Percentiles rank a stretch among this genome's conserved stretches.
These are phyloP conservation scores for Jamesozyma rosinii DNA, from an alignment of 805 yeast genomes.

Conservation along the genomic window DNA sequence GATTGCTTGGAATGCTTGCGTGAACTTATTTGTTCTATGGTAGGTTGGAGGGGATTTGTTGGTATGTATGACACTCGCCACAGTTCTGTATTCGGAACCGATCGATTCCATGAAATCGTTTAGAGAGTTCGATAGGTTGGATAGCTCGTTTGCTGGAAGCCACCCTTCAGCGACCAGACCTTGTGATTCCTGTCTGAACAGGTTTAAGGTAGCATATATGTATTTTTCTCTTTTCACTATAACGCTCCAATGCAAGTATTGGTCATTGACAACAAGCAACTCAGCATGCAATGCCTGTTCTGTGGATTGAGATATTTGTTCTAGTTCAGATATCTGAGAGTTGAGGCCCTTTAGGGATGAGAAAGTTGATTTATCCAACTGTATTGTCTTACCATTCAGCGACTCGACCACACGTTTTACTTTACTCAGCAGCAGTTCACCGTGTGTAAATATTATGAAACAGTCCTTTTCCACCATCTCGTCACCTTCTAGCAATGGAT, in stretches of 20 bases:
- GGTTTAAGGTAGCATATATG: slow-evolving; percentile 62
- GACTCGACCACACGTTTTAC: slow-evolving; percentile 82
- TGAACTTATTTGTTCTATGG: slow-evolving; percentile 90
- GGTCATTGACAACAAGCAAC: slow-evolving; percentile 65
- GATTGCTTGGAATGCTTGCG: slow-evolving; percentile 84
- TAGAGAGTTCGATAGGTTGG: slow-evolving; percentile 54
- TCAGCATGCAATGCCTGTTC: slow-evolving; percentile 67
- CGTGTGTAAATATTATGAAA: slow-evolving; percentile 88
- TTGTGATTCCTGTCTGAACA: slow-evolving; percentile 76
- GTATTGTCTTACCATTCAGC: slow-evolving; percentile 61
- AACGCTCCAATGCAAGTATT: slow-evolving; percentile 65
- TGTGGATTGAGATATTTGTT: slow-evolving; percentile 54
- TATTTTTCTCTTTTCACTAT: slow-evolving; percentile 70
- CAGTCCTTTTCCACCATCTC: slow-evolving; percentile 58
- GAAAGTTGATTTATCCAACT: slow-evolving; percentile 38
- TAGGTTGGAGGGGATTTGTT: slow-evolving; percentile 87
- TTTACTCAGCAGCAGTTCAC: slow-evolving; percentile 59
- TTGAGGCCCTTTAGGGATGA: slow-evolving; percentile 35
- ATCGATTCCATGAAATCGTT: slow-evolving; percentile 35
- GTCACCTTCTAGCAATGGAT: slow-evolving; percentile 55
- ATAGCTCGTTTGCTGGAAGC: slow-evolving; percentile 76
- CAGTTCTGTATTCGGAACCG: slow-evolving; percentile 43
- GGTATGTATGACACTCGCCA: slow-evolving; percentile 54
- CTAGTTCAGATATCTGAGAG: slow-evolving; percentile 43
- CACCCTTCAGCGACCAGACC: slow-evolving; percentile 94